Evolutionary conservation across 148 eudicot genomes (phyloP).

Genomic region (Oxyria digyna): DNA sequence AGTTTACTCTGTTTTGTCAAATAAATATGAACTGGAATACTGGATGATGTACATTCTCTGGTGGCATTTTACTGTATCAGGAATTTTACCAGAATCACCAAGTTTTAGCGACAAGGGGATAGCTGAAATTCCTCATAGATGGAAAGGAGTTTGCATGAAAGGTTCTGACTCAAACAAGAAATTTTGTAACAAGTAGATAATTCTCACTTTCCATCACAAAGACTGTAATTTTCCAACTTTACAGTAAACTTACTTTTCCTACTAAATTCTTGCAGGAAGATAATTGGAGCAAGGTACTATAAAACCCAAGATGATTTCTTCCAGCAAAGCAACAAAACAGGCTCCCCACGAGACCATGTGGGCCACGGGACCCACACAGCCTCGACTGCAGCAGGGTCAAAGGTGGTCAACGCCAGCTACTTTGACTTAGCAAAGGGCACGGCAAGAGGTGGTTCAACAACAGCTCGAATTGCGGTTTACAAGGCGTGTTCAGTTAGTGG

Average conservation of each 20-base stretch:
- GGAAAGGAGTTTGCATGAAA: constrained; percentile 68
- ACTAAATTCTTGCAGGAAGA: constrained; percentile 23
- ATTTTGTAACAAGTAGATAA: constrained; percentile 41
- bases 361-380: constrained; percentile 71
- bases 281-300: constrained; percentile 63
- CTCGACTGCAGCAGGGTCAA: constrained; percentile 47
- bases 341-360: constrained; percentile 41
- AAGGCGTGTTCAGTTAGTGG: constrained; percentile 39
- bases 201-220: background rate
- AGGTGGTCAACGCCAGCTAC: constrained; percentile 43
- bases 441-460: constrained; percentile 47
- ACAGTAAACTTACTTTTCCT: background rate
- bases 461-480: constrained; percentile 53
- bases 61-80: constrained; percentile 16
- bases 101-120: constrained; percentile 47
- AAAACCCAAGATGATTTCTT: constrained; percentile 7
- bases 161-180: constrained; percentile 36
- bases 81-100: constrained; percentile 70
- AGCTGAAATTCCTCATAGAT: constrained; percentile 43
- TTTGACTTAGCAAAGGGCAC: constrained; percentile 41
- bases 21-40: background rate
- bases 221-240: background rate
- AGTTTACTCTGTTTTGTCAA: no score
- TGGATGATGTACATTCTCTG: background rate
- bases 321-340: constrained; percentile 5